phyloP scores from a whole-genome alignment of 2,329 filamentous ascomycete species.

The Parastagonospora avenae region DNA sequence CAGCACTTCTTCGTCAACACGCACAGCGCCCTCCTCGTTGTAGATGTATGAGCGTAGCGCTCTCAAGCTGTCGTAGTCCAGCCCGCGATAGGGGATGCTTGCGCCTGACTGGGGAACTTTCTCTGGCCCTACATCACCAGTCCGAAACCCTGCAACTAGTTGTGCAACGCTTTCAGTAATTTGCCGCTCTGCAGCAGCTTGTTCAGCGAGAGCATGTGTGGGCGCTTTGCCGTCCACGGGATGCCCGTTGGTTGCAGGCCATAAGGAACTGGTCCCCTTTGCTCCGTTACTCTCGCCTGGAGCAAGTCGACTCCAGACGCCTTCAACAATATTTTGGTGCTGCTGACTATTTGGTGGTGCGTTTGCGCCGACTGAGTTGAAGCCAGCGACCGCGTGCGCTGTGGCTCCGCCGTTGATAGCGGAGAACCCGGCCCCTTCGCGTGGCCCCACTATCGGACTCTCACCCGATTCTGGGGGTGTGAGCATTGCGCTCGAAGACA shows the following conservation, averaged over 20 bases:
- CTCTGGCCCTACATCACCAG: constrained; percentile 24
- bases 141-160: constrained; percentile 35
- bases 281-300: constrained; percentile 17
- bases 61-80: constrained; percentile 36
- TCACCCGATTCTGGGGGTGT: constrained; percentile 38
- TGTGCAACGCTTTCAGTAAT: constrained; percentile 34
- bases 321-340: constrained; percentile 23
- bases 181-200: constrained; percentile 30
- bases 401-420: constrained; percentile 12
- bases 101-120: constrained; percentile 24
- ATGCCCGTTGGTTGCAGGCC: constrained; percentile 14
- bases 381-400: constrained; percentile 6
- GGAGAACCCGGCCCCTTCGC: constrained; percentile 19
- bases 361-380: constrained; percentile 6
- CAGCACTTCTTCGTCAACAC: constrained; percentile 36
- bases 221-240: constrained; percentile 18
- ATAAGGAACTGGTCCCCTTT: constrained; percentile 18
- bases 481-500: constrained; percentile 33
- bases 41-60: constrained; percentile 41
- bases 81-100: constrained; percentile 30
- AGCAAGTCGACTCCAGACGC: constrained; percentile 28
- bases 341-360: constrained; percentile 12
- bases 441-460: constrained; percentile 29
- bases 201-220: constrained; percentile 22
- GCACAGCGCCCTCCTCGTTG: constrained; percentile 25